Evolutionary conservation across 192 early-diverging fungal species (phyloP).

Genomic region (Piromyces finnis): DNA sequence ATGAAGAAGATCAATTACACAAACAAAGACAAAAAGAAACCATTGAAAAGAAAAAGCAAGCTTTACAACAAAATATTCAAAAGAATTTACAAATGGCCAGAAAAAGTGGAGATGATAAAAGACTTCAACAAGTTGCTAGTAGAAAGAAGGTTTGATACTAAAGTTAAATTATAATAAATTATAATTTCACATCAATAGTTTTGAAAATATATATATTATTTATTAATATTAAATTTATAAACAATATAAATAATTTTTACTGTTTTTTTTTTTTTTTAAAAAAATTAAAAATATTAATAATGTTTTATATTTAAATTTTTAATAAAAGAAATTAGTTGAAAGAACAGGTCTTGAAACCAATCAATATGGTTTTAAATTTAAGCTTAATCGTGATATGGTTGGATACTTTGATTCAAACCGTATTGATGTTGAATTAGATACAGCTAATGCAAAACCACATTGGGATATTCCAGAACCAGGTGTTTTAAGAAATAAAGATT

Average conservation of each 20-base stretch:
- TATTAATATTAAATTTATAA: too few relatives aligned
- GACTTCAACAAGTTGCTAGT: slow-evolving; percentile 49
- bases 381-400: not conserved
- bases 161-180: too few relatives aligned
- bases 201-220: too few relatives aligned
- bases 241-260: too few relatives aligned
- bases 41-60: slow-evolving; percentile 8
- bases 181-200: too few relatives aligned
- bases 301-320: not conserved
- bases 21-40: slow-evolving; percentile 51
- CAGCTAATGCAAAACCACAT: not conserved
- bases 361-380: not conserved
- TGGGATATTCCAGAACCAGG: not conserved
- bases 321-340: not conserved
- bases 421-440: not conserved
- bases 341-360: not conserved
- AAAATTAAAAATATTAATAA: too few relatives aligned
- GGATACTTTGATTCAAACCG: not conserved
- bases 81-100: slow-evolving; percentile 50
- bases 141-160: slow-evolving; percentile 61
- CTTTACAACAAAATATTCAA: slow-evolving; percentile 28
- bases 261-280: too few relatives aligned
- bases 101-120: slow-evolving; percentile 66
- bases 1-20: slow-evolving; percentile 33
- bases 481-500: not conserved